These are phyloP conservation scores for Acacia acuminata DNA, from an alignment of 306 rosid genomes.

Conservation along the genomic window DNA sequence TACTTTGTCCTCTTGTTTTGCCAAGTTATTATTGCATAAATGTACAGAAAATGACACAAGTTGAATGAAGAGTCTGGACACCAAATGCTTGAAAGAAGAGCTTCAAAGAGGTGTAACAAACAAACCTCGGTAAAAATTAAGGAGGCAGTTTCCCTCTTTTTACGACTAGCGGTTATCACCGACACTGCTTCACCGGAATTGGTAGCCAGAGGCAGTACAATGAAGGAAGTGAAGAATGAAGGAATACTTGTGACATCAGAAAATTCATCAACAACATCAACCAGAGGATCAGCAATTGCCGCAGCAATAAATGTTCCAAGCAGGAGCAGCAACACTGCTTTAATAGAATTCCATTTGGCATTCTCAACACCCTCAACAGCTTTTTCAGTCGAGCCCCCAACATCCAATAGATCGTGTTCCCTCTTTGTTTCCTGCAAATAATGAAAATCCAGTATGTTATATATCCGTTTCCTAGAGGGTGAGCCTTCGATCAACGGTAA, in stretches of 20 bases:
- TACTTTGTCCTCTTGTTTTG: not conserved
- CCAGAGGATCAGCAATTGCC: conserved; percentile 82
- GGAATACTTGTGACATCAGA: conserved; percentile 86
- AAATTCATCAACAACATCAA: conserved; percentile 83
- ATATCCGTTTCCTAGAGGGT: not conserved
- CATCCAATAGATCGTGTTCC: conserved; percentile 70
- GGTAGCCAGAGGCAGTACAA: conserved; percentile 81
- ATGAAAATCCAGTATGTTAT: conserved; percentile 23
- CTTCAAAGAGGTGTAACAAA: conserved; percentile 23
- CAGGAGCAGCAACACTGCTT: conserved; percentile 62
- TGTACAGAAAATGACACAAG: not conserved
- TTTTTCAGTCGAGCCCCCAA: conserved; percentile 50
- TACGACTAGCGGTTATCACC: conserved; percentile 84
- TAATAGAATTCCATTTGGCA: conserved; percentile 44
- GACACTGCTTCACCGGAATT: conserved; percentile 92
- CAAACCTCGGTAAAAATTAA: conserved; percentile 93
- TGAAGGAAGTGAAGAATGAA: conserved; percentile 91
- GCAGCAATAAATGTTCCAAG: conserved; percentile 80
- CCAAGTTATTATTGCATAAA: not conserved
- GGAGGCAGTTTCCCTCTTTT: conserved; percentile 73
- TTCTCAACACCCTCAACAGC: conserved; percentile 41
- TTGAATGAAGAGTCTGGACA: not conserved
- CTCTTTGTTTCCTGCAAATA: conserved; percentile 63
- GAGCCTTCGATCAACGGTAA: too few relatives aligned
- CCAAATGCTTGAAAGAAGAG: conserved; percentile 13